Percentiles rank a stretch among this genome's conserved stretches.
These are phyloP conservation scores for Colletotrichum eremochloae DNA, from an alignment of 2,329 filamentous ascomycete genomes.

Conservation along the genomic window DNA sequence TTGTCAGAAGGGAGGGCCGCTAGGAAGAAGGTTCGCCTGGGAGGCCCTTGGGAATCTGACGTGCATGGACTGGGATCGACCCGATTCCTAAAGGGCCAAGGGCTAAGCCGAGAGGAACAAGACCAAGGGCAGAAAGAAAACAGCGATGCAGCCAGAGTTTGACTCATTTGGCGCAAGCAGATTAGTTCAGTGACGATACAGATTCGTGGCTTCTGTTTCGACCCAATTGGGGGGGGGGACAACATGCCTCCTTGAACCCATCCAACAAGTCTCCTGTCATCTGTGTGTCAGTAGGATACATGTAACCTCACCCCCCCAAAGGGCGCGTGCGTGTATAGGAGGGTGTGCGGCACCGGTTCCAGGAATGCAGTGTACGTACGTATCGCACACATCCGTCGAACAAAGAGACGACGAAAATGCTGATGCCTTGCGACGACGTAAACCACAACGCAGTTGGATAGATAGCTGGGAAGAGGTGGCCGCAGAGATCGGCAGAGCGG, in stretches of 20 bases:
- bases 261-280: not conserved
- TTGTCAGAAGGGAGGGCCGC: not conserved
- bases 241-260: not conserved
- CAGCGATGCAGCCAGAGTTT: not conserved
- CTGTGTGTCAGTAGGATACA: conserved; percentile 10
- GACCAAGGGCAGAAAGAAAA: conserved; percentile 31
- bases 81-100: not conserved
- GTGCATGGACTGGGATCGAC: conserved; percentile 14
- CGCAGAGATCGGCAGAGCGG: conserved; percentile 34
- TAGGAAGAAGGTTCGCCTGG: not conserved
- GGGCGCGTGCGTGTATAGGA: not conserved
- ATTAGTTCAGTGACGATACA: conserved; percentile 24
- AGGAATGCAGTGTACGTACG: conserved; percentile 12
- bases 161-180: conserved; percentile 1
- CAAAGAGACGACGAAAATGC: conserved; percentile 21
- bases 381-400: not conserved
- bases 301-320: not conserved
- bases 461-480: conserved; percentile 17
- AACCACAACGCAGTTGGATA: conserved; percentile 22
- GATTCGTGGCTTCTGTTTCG: conserved; percentile 32
- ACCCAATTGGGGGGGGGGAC: not conserved
- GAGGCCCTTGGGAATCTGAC: conserved; percentile 20
- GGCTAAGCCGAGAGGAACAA: conserved; percentile 17
- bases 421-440: conserved; percentile 39
- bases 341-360: not conserved